phyloP scores from a whole-genome alignment of 2,329 filamentous ascomycete genomes.

The Periconia digitata region DNA sequence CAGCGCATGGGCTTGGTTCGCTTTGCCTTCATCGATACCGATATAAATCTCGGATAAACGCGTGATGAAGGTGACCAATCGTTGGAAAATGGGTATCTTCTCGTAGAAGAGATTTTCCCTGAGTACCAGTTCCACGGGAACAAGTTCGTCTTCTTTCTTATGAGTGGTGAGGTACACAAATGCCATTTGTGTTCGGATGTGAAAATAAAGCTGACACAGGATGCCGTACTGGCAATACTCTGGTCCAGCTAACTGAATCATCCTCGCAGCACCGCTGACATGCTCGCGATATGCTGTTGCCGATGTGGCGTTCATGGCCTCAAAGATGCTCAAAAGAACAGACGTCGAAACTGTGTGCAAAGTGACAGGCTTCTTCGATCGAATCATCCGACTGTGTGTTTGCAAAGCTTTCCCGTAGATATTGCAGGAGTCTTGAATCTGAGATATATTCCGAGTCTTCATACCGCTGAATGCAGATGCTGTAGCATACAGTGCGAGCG shows the following conservation, averaged over 20 bases:
- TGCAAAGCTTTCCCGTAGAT: slow-evolving; percentile 32
- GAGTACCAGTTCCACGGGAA: slow-evolving; percentile 19
- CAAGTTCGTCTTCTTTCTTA: background rate
- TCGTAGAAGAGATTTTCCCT: slow-evolving; percentile 23
- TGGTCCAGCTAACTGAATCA: slow-evolving; percentile 29
- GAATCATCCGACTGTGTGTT: slow-evolving; percentile 19
- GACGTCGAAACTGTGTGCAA: slow-evolving; percentile 36
- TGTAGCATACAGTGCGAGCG: slow-evolving; percentile 29
- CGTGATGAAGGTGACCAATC: slow-evolving; percentile 24
- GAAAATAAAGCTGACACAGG: slow-evolving; percentile 35
- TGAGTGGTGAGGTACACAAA: slow-evolving; percentile 24
- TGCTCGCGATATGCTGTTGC: slow-evolving; percentile 31
- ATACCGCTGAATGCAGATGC: slow-evolving; percentile 29
- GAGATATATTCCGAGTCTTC: slow-evolving; percentile 19
- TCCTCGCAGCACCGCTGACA: slow-evolving; percentile 29
- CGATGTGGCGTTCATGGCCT: slow-evolving; percentile 34
- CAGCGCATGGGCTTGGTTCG: slow-evolving; percentile 1
- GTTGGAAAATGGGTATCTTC: slow-evolving; percentile 26
- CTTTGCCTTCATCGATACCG: background rate
- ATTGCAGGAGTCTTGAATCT: slow-evolving; percentile 22
- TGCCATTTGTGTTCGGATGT: slow-evolving; percentile 28
- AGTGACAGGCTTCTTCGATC: slow-evolving; percentile 17
- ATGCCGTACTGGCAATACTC: slow-evolving; percentile 27
- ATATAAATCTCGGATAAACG: slow-evolving; percentile 19
- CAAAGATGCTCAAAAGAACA: slow-evolving; percentile 34